Evolutionary conservation across 2,329 filamentous ascomycete species (phyloP).

Genomic region (Teratosphaeriaceae sp.): DNA sequence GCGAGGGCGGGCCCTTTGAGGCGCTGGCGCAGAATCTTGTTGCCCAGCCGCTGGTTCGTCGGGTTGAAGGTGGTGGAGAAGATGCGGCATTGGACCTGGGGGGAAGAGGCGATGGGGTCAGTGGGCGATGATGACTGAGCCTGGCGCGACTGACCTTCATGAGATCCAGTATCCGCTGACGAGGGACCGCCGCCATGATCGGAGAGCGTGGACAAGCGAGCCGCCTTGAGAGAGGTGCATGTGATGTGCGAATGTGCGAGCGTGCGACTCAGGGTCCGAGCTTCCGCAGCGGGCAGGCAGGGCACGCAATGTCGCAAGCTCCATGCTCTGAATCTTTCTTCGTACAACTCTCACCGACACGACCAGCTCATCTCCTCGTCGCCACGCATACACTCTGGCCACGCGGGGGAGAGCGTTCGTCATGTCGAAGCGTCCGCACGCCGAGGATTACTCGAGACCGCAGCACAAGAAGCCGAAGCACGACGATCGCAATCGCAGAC

Average conservation of each 20-base stretch:
- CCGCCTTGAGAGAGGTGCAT: too few relatives aligned
- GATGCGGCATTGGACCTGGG: slow-evolving; percentile 79
- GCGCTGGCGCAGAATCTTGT: slow-evolving; percentile 85
- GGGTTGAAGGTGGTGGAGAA: slow-evolving; percentile 93
- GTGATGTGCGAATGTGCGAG: too few relatives aligned
- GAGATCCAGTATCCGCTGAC: slow-evolving; percentile 56
- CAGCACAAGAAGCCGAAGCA: slow-evolving; percentile 17
- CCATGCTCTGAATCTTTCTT: too few relatives aligned
- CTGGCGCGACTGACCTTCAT: slow-evolving; percentile 57
- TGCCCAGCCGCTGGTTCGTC: slow-evolving; percentile 71
- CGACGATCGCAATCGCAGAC: background rate
- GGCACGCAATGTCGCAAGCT: too few relatives aligned
- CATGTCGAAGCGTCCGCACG: slow-evolving; percentile 15
- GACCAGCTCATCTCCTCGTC: slow-evolving; percentile 26
- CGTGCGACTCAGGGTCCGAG: too few relatives aligned
- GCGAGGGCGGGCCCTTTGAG: slow-evolving; percentile 75
- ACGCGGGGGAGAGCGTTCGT: slow-evolving; percentile 6
- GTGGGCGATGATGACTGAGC: background rate
- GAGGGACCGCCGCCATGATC: slow-evolving; percentile 44
- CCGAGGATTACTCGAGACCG: slow-evolving; percentile 4
- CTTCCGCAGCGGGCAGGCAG: too few relatives aligned
- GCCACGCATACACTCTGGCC: slow-evolving; percentile 17
- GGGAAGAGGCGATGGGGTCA: background rate
- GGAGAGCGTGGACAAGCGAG: background rate
- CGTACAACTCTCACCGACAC: too few relatives aligned